These are phyloP conservation scores for Globisporangium polare DNA, from an alignment of 352 stramenopile species.

Conservation along the genomic window DNA sequence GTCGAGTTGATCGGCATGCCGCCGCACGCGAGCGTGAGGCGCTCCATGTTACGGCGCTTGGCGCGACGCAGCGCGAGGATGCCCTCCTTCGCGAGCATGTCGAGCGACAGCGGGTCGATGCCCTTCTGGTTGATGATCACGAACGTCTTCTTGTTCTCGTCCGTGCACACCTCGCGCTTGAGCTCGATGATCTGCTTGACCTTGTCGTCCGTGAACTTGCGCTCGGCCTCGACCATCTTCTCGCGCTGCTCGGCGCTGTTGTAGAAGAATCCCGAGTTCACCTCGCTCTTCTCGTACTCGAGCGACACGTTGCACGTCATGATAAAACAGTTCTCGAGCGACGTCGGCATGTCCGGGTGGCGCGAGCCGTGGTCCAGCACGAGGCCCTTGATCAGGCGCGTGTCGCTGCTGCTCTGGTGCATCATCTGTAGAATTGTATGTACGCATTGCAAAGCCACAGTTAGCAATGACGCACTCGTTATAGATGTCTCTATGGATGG, in stretches of 20 bases:
- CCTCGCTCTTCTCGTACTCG: constrained; percentile 99
- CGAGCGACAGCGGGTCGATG: constrained; percentile 98
- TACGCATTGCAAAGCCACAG: no score
- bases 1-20: constrained; percentile 98
- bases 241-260: constrained; percentile 98
- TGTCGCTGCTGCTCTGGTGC: constrained; percentile 94
- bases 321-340: constrained; percentile 96
- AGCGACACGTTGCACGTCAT: constrained; percentile 99
- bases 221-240: constrained; percentile 95
- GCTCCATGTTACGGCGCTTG: constrained; percentile 99
- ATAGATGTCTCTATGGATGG: neutral
- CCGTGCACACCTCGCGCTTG: constrained; percentile 96
- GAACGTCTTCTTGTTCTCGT: constrained; percentile 96
- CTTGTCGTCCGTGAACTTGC: constrained; percentile 96
- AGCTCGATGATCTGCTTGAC: constrained; percentile 98
- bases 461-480: neutral
- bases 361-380: constrained; percentile 98
- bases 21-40: constrained; percentile 97
- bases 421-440: constrained; percentile 82
- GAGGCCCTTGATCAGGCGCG: constrained; percentile 91
- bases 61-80: constrained; percentile 97
- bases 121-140: constrained; percentile 99
- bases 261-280: constrained; percentile 98
- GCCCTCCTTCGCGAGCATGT: constrained; percentile 99
- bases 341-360: constrained; percentile 98